Percentiles rank a stretch among this genome's conserved stretches.
Evolutionary conservation across 108 stramenopile genomes (phyloP).

Genomic region (Skeletonema menzelii): DNA sequence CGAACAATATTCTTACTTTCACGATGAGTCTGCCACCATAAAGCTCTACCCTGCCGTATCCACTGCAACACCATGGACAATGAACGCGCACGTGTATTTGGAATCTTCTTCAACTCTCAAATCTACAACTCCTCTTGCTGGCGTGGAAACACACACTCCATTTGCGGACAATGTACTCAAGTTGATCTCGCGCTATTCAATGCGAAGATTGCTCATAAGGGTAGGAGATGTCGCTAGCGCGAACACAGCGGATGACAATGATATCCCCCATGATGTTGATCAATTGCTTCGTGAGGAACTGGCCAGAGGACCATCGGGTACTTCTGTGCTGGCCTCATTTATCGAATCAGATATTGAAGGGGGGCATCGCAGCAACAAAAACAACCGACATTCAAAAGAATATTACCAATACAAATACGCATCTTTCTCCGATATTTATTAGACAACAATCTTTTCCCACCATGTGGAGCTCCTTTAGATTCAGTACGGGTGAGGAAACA

Average conservation of each 20-base stretch:
- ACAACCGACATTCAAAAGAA: not conserved
- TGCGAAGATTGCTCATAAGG: constrained; percentile 26
- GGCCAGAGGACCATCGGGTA: constrained; percentile 23
- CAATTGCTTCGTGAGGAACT: constrained; percentile 16
- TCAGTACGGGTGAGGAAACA: constrained; percentile 43
- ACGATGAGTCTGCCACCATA: constrained; percentile 36
- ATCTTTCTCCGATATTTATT: constrained; percentile 37
- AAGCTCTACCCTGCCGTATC: constrained; percentile 10
- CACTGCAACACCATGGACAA: constrained; percentile 15
- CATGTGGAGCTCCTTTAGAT: constrained; percentile 46
- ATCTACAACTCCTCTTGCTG: constrained; percentile 25
- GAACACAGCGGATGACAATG: not conserved
- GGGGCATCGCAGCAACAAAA: not conserved
- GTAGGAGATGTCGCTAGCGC: constrained; percentile 36
- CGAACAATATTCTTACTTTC: constrained; percentile 5
- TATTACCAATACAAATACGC: constrained; percentile 26
- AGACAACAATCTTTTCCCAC: constrained; percentile 33
- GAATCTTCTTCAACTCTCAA: constrained; percentile 38
- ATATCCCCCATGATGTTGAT: not conserved
- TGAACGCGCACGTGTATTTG: constrained; percentile 29
- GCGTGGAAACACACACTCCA: constrained; percentile 21
- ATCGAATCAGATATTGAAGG: not conserved
- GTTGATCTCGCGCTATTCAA: constrained; percentile 27
- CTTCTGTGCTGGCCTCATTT: constrained; percentile 22
- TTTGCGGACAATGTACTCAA: constrained; percentile 29